phyloP scores from a whole-genome alignment of 805 yeast species.

The Lipomyces yamadae region DNA sequence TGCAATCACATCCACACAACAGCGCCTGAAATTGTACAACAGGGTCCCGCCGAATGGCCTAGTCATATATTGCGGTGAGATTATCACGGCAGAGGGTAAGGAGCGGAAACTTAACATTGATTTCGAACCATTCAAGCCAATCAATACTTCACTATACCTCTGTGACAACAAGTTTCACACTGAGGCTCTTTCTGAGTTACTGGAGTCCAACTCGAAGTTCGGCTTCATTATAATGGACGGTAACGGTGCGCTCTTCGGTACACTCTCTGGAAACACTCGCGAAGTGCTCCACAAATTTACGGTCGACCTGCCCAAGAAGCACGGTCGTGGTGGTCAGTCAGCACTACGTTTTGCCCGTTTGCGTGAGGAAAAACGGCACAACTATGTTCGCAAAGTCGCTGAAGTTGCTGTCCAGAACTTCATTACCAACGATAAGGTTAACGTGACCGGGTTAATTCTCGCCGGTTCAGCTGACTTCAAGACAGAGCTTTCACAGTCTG shows the following conservation, averaged over 20 bases:
- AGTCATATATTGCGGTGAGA: conserved; percentile 98
- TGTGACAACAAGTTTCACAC: conserved; percentile 99
- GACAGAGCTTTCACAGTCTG: conserved; percentile 90
- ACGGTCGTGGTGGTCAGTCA: conserved; percentile 99
- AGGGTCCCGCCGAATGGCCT: conserved; percentile 93
- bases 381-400: conserved; percentile 96
- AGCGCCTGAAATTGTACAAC: conserved; percentile 86
- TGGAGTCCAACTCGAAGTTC: conserved; percentile 93
- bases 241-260: conserved; percentile 96
- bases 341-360: conserved; percentile 98
- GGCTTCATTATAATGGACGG: conserved; percentile 99
- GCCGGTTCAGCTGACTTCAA: conserved; percentile 99
- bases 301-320: conserved; percentile 98
- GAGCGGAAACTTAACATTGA: conserved; percentile 96
- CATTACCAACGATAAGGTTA: conserved; percentile 91
- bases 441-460: conserved; percentile 89
- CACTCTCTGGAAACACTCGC: conserved; percentile 94
- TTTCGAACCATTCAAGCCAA: conserved; percentile 98
- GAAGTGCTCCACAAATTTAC: conserved; percentile 94
- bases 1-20: conserved; percentile 98
- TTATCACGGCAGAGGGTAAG: conserved; percentile 94
- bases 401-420: conserved; percentile 98
- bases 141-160: conserved; percentile 91
- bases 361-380: conserved; percentile 99
- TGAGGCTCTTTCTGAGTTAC: conserved; percentile 90